Percentiles rank a stretch among this genome's conserved stretches.
Conservation (phyloP, 148 eudicot genomes). For the Chenopodium quinoa region DNA sequence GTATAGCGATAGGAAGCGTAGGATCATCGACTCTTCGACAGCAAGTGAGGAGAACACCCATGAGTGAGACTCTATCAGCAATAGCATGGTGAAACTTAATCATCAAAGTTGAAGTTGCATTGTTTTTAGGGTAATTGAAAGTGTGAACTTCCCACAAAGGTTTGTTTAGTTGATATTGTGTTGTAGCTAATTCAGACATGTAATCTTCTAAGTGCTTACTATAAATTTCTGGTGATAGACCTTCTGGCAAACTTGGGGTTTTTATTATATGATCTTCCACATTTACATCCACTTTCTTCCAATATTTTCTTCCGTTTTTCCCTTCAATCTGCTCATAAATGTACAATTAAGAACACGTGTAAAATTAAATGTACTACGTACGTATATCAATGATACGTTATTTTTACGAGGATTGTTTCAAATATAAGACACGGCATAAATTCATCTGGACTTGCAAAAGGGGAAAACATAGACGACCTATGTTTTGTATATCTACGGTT, state of each 20-base stretch:
- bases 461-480: too few species aligned
- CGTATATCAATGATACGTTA: too few species aligned
- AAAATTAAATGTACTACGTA: not conserved
- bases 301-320: slow-evolving; percentile 22
- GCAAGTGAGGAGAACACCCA: not conserved
- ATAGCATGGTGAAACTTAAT: not conserved
- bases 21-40: not conserved
- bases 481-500: too few species aligned
- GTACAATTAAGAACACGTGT: not conserved
- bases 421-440: too few species aligned
- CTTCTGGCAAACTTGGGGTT: not conserved
- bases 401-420: too few species aligned
- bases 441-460: too few species aligned
- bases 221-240: not conserved
- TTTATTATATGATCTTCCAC: not conserved
- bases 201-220: not conserved
- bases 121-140: not conserved
- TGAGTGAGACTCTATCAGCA: not conserved
- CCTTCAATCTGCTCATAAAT: slow-evolving; percentile 22
- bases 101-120: not conserved
- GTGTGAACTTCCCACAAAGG: not conserved
- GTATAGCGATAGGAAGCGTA: too few species aligned
- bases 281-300: slow-evolving; percentile 38
- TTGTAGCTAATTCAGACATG: not conserved
- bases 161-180: not conserved